These are phyloP conservation scores for Kurtzmaniella quercitrusa DNA, from an alignment of 1,139 yeast species.

Conservation along the genomic window DNA sequence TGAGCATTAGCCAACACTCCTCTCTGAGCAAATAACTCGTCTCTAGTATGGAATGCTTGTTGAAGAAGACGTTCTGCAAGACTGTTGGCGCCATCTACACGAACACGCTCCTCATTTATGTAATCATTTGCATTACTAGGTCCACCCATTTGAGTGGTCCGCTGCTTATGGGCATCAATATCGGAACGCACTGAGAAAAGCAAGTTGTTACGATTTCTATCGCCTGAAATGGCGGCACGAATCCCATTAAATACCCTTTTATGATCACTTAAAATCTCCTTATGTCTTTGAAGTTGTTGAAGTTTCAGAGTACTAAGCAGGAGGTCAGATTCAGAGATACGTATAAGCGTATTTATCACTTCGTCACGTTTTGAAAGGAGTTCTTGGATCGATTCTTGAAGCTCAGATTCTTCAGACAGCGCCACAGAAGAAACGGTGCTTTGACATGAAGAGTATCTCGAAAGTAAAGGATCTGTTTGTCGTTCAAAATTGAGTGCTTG, in stretches of 20 bases:
- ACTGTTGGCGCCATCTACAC: constrained; percentile 70
- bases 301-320: constrained; percentile 67
- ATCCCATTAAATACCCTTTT: constrained; percentile 59
- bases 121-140: constrained; percentile 51
- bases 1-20: constrained; percentile 62
- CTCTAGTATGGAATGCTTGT: constrained; percentile 87
- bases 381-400: constrained; percentile 48
- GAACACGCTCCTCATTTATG: constrained; percentile 68
- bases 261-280: constrained; percentile 72
- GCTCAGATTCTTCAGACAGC: constrained; percentile 54
- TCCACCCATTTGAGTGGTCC: constrained; percentile 21
- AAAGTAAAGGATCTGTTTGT: constrained; percentile 36
- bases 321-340: constrained; percentile 53
- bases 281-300: constrained; percentile 81
- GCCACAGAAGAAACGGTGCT: constrained; percentile 19
- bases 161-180: constrained; percentile 55
- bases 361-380: constrained; percentile 31
- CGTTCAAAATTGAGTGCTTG: constrained; percentile 40
- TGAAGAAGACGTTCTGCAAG: constrained; percentile 75
- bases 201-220: constrained; percentile 70
- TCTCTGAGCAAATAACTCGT: constrained; percentile 74
- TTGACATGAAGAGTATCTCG: constrained; percentile 34
- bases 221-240: constrained; percentile 59
- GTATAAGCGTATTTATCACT: constrained; percentile 29
- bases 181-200: constrained; percentile 75